These are phyloP conservation scores for Ulmus americana DNA, from an alignment of 331 rosid species.

Conservation along the genomic window DNA sequence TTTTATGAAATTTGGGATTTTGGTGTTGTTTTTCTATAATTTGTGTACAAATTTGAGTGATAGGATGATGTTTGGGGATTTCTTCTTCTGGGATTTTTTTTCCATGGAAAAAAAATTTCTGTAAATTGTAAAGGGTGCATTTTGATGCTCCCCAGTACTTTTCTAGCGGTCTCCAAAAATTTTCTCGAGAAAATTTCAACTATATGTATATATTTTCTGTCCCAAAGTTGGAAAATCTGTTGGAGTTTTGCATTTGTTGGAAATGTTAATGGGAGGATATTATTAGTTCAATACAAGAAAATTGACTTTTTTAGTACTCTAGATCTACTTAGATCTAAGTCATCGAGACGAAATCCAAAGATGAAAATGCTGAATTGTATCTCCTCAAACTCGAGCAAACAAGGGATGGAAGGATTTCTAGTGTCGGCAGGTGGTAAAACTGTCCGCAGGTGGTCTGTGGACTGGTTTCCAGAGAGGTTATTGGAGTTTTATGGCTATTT, in stretches of 20 bases:
- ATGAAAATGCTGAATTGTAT: background rate
- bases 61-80: background rate
- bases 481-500: background rate
- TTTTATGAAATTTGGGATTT: too few relatives aligned
- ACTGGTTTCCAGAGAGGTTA: background rate
- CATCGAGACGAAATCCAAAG: background rate
- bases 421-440: constrained; percentile 1
- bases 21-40: background rate
- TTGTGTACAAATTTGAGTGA: background rate
- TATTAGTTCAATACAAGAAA: background rate
- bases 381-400: background rate
- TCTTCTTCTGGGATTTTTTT: background rate
- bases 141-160: constrained; percentile 9
- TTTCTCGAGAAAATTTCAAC: too few relatives aligned
- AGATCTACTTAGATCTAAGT: constrained; percentile 14
- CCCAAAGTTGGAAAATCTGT: background rate
- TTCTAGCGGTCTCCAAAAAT: constrained; percentile 5
- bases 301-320: background rate
- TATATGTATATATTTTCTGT: background rate
- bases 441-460: constrained; percentile 1
- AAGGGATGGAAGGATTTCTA: background rate
- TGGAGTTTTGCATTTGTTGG: background rate
- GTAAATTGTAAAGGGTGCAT: background rate
- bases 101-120: background rate
- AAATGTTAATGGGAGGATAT: background rate